Evolutionary conservation across 2,329 filamentous ascomycete genomes (phyloP), one percentile per base, ranked within the genome.

Genomic region (Escovopsis sp.): DNA sequence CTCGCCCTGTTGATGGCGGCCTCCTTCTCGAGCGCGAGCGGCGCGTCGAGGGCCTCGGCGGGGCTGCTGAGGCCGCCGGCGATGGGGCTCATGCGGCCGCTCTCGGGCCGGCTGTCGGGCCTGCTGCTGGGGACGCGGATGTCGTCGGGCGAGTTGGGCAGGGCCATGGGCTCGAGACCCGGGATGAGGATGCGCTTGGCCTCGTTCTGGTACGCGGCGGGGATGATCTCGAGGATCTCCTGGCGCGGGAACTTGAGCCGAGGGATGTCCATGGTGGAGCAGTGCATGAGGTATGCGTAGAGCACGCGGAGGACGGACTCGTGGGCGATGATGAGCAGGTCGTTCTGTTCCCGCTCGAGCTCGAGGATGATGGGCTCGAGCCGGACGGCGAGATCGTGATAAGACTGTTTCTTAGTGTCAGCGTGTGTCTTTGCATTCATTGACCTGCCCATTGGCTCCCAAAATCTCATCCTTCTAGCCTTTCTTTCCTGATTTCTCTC

Each of bases 141-240:
- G 48, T 87, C 84, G 61, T 93, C 80, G 1, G 87, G 85, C 2
- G 82, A 87, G 40, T 74, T 74, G 2, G 85, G 83, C 12, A 93
- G 75, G 41, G 87, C 78, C 40, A 74, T 70, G 11, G 74, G 70
- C 45, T 77, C 71, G 26, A 77, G 61, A 4, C 72, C 73, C 5
- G 85, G 82, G 48, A 98, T 94, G 53, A 83, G 80, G 53, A 98
- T 87, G 45, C 87, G 80, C 60, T 85, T 91, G 18, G 89, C 85
- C 61, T 91, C 83, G 57, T 98, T 98, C 66, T 95, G 91, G 64
- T 98, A 98, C 30, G 86, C 89, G 15, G 89, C 88, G 3, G 91
- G 93, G 45, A 96, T 93, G 58, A 98, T 95, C 69, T 98, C 91
- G 51, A 98, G 94, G 57, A 98, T 96, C 59, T 98, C 87, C 57